A percentile compares a stretch with the other conserved stretches of the same genome.
Evolutionary conservation across 179 eudicot species (phyloP).

Genomic region (Heliamphora ciliata): DNA sequence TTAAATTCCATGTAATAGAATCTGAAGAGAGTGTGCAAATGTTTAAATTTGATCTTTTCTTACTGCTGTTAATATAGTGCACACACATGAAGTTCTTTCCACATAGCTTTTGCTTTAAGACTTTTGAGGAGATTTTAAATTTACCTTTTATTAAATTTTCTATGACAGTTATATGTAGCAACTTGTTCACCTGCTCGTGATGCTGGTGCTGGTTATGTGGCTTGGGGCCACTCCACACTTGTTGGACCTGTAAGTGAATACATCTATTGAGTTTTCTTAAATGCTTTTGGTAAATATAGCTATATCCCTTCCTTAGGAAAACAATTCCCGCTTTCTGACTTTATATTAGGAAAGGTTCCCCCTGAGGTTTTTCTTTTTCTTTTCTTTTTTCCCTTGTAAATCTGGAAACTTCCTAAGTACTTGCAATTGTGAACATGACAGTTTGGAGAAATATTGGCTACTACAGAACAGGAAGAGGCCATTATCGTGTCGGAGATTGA

Average conservation of each 20-base stretch:
- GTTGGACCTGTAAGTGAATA: conserved; percentile 76
- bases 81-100: background rate
- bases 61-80: too few species aligned
- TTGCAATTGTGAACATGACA: conserved; percentile 23
- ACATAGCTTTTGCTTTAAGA: background rate
- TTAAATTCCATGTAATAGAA: too few species aligned
- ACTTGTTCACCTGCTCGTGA: conserved; percentile 98
- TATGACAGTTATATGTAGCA: conserved; percentile 72
- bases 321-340: background rate
- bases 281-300: background rate
- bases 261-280: background rate
- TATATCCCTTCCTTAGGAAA: background rate
- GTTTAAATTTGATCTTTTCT: too few species aligned
- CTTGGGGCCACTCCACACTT: conserved; percentile 99
- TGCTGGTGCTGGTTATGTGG: conserved; percentile 76
- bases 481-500: conserved; percentile 69
- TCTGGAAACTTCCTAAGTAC: background rate
- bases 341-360: too few species aligned
- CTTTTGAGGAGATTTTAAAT: too few species aligned
- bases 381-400: background rate
- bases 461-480: conserved; percentile 83
- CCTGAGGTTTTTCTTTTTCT: too few species aligned
- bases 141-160: too few species aligned
- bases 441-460: conserved; percentile 96
- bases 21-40: too few species aligned